These are phyloP conservation scores for Zygosaccharomyces rouxii DNA, from an alignment of 805 yeast genomes.

Conservation along the genomic window DNA sequence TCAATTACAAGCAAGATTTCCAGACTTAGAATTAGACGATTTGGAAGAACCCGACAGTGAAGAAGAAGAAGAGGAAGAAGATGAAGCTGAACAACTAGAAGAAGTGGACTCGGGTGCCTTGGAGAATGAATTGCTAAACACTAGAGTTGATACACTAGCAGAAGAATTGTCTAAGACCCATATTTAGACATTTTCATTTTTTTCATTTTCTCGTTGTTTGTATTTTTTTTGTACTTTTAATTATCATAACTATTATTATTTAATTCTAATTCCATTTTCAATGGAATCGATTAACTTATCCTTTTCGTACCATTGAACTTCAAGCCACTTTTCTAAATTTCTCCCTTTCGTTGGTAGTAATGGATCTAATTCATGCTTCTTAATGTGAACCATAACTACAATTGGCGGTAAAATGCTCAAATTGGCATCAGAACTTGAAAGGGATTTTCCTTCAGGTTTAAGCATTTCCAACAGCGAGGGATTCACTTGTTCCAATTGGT, in stretches of 20 bases:
- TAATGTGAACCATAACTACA: constrained; percentile 43
- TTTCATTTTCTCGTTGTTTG: too few species aligned
- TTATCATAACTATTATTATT: neutral
- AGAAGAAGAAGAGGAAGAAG: constrained; percentile 45
- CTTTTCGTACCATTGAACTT: constrained; percentile 64
- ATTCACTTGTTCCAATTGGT: constrained; percentile 31
- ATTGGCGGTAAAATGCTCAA: constrained; percentile 26
- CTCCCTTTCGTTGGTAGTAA: constrained; percentile 50
- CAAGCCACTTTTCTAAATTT: constrained; percentile 71
- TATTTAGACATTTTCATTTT: constrained; percentile 28
- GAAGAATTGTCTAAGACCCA: constrained; percentile 54
- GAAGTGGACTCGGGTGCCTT: constrained; percentile 45
- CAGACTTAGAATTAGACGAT: constrained; percentile 89
- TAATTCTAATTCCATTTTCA: constrained; percentile 33
- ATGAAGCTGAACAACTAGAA: constrained; percentile 42
- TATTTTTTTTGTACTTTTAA: too few species aligned
- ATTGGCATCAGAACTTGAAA: neutral
- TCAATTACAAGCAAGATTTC: constrained; percentile 58
- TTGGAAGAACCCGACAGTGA: constrained; percentile 74
- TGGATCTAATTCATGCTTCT: constrained; percentile 41
- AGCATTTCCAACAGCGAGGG: constrained; percentile 33
- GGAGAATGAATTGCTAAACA: constrained; percentile 43
- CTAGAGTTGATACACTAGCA: constrained; percentile 44
- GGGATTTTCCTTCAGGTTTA: constrained; percentile 10
- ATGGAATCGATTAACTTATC: constrained; percentile 48